Evolutionary conservation across 768 basidiomycete species (phyloP), one percentile per base, ranked within the genome.

Genomic region (Dioszegia crocea): DNA sequence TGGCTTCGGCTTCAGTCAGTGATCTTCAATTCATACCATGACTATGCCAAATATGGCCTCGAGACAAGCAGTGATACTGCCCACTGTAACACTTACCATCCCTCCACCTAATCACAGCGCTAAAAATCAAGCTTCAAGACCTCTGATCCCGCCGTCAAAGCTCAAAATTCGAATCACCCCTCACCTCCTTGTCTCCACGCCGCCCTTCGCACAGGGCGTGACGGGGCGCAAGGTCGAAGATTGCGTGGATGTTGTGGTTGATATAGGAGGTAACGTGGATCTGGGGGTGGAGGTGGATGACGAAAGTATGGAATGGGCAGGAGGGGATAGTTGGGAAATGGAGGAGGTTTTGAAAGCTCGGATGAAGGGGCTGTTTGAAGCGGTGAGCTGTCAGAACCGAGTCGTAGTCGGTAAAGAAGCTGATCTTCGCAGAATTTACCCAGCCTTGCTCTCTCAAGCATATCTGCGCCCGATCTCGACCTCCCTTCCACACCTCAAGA

Each of bases 131-230:
- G 23, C 39, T n/a, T 49, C 21, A 59, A 36, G 23, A 17, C 11
- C 26, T 11, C 54, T 44, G n/a, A 8, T 43, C n/a, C 5, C 17
- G 19, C 14, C 29, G 9, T 16, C 39, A 14, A 56, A 47, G 26
- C 66, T 71, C 41, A 50, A 51, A 17, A 54, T 67, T 36, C 57
- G 55, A 23, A 29, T 64, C 8, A 59, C 46, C 6, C 68, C 71
- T 4, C 44, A 49, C 12, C 19, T 67, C 19, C 54, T 58, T 1
- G 30, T 67, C 5, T 63, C 60, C 4, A 26, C 54, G 1, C 53
- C 59, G 4, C 62, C 61, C 8, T 30, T 73, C 12, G 54, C 66
- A 3, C 31, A 21, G 16, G 57, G 57, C 2, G 38, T 33, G 12
- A 48, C 33, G 2, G 62, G 60, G 2, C 56, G 57, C 21, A 63